Percentiles rank a stretch among this genome's conserved stretches.
Evolutionary conservation across 1,139 yeast genomes (phyloP).

Genomic region (Ogataea hybrid): DNA sequence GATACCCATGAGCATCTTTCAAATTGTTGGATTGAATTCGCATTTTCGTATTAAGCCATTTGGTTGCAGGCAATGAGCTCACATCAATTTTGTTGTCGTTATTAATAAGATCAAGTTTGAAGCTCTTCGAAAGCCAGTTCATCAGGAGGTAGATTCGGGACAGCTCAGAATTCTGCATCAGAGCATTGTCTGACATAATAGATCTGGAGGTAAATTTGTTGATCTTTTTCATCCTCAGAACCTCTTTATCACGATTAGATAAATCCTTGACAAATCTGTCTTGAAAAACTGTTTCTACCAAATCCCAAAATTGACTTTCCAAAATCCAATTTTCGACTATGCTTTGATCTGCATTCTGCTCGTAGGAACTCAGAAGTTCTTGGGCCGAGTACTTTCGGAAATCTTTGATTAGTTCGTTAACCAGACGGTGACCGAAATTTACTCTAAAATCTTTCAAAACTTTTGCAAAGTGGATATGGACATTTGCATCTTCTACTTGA

Average conservation of each 20-base stretch:
- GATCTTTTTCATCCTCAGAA: conserved; percentile 14
- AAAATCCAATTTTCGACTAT: conserved; percentile 51
- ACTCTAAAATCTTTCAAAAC: conserved; percentile 45
- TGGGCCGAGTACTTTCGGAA: conserved; percentile 53
- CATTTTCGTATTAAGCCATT: conserved; percentile 47
- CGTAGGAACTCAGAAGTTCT: conserved; percentile 36
- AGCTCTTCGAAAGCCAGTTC: conserved; percentile 26
- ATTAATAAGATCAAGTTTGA: conserved; percentile 28
- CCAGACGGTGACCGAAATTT: conserved; percentile 37
- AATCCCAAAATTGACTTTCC: conserved; percentile 79
- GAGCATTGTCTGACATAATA: conserved; percentile 24
- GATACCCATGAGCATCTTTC: conserved; percentile 35
- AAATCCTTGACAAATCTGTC: conserved; percentile 19
- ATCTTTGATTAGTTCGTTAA: conserved; percentile 48
- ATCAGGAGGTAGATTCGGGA: conserved; percentile 24
- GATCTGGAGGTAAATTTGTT: conserved; percentile 24
- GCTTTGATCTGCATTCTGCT: conserved; percentile 18
- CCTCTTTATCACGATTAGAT: not conserved
- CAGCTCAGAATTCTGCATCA: conserved; percentile 20
- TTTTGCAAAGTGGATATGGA: conserved; percentile 23
- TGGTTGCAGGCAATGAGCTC: conserved; percentile 31
- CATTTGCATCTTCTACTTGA: conserved; percentile 21
- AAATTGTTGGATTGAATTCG: conserved; percentile 30
- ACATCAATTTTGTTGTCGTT: conserved; percentile 24
- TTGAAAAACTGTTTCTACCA: conserved; percentile 45